Evolutionary conservation across 805 yeast species (phyloP).

Genomic region (Hemisphaericaspora nanyangensis): DNA sequence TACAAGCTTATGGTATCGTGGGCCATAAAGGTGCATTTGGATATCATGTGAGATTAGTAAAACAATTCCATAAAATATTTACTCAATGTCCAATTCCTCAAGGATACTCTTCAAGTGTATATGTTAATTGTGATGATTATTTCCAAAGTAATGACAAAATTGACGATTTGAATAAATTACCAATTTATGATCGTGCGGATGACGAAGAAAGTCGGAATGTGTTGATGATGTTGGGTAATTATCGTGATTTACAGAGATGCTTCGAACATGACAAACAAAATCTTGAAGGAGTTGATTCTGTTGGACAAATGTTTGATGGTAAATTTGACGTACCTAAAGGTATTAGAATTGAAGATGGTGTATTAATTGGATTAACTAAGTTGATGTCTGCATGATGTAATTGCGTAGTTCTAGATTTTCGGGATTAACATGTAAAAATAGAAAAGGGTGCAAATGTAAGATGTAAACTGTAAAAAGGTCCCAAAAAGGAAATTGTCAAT

Average conservation of each 20-base stretch:
- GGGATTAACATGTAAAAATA: background rate
- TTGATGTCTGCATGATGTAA: background rate
- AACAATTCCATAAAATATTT: slow-evolving; percentile 58
- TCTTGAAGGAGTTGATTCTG: slow-evolving; percentile 50
- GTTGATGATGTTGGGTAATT: slow-evolving; percentile 61
- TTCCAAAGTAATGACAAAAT: slow-evolving; percentile 27
- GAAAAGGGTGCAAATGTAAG: too few relatives aligned
- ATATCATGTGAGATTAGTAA: slow-evolving; percentile 68
- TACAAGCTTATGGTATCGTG: slow-evolving; percentile 60
- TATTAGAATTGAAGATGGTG: slow-evolving; percentile 67
- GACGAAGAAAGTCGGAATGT: slow-evolving; percentile 24
- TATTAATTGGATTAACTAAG: slow-evolving; percentile 52
- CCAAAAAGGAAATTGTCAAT: too few relatives aligned
- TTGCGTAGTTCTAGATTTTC: background rate
- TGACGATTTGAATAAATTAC: slow-evolving; percentile 7
- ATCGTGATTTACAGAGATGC: slow-evolving; percentile 51
- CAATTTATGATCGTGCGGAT: slow-evolving; percentile 3
- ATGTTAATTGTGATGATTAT: slow-evolving; percentile 65
- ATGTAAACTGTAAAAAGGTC: too few relatives aligned
- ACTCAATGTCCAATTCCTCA: slow-evolving; percentile 59
- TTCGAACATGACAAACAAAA: slow-evolving; percentile 48
- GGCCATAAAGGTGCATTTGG: slow-evolving; percentile 67
- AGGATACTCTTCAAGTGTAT: slow-evolving; percentile 69
- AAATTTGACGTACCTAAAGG: slow-evolving; percentile 50
- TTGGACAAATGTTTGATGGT: slow-evolving; percentile 69